phyloP scores from a whole-genome alignment of 2,329 filamentous ascomycete genomes.

The Monosporascus sp. region DNA sequence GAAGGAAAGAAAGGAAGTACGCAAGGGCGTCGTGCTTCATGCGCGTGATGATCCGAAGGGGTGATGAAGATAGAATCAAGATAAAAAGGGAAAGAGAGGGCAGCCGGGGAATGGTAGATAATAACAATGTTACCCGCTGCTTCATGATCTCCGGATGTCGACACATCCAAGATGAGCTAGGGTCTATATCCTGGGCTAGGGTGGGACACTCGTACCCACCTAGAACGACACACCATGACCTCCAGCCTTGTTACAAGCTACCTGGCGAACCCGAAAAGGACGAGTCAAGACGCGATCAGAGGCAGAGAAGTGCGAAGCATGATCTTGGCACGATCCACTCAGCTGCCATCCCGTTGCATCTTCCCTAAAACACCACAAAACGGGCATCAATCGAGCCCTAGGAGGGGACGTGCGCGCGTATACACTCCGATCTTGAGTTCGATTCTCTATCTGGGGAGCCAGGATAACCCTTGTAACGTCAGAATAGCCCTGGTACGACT shows the following conservation, averaged over 20 bases:
- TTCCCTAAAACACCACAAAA: conserved; percentile 26
- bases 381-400: conserved; percentile 11
- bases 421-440: not conserved
- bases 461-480: not conserved
- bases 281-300: conserved; percentile 29
- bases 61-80: conserved; percentile 35
- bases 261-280: conserved; percentile 23
- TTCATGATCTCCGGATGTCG: conserved; percentile 29
- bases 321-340: conserved; percentile 29
- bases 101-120: conserved; percentile 24
- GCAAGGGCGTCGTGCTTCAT: conserved; percentile 28
- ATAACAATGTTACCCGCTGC: conserved; percentile 34
- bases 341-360: conserved; percentile 23
- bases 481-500: not conserved
- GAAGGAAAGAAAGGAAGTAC: conserved; percentile 34
- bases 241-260: conserved; percentile 38
- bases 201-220: conserved; percentile 23
- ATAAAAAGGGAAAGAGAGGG: conserved; percentile 28
- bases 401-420: conserved; percentile 7
- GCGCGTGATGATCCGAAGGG: conserved; percentile 20
- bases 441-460: not conserved
- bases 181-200: conserved; percentile 27
- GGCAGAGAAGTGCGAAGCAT: conserved; percentile 21
- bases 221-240: conserved; percentile 26
- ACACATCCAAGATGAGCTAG: conserved; percentile 31